Base-by-base conservation (phyloP, 116 monocot genomes). In the Posidonia oceanica region DNA sequence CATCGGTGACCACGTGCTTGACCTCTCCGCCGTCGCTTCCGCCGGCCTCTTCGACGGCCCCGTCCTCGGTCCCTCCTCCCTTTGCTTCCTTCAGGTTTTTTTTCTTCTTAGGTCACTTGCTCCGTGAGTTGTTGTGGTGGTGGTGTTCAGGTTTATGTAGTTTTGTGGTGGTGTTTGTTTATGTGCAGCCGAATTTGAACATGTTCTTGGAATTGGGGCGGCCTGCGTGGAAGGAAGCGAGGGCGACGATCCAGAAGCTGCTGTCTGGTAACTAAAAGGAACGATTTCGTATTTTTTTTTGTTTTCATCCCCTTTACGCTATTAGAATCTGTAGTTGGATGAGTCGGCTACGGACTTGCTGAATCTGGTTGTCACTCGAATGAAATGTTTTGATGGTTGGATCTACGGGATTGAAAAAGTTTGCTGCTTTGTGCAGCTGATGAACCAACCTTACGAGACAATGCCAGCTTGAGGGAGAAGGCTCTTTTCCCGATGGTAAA, bases 201-300 rank as follows among this genome's bases (percentile, higher is more conserved):
- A 76, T 74, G 79, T 89, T 96, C 72, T 70, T 96, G 58, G 89
- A 59, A 75, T 71, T 96, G 96, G 91, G 96, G 20, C 77, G 89
- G 14, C 85, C 91, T 54, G 91, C 96, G 20, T 96, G 96, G 91
- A 89, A 81, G 79, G 91, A 61, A 12, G 96, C 96, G 14, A 82
- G 96, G 23, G 61, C 80, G 56, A 91, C 89, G 52, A 77, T 96
- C 7, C 96, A 91, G 70, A 89, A 78, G 58, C 83, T 96, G 68
- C 76, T 96, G 48, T 96, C 96, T 42, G 91, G 96, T 96, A 81
- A 39, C 41, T 18, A 7, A 2, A n/a, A 64, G 3, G 36, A 20
- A 39, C 14, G 16, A 40, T 14, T 40, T 11, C 29, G 17, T 62
- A 7, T 11, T 22, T 62, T 62, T 29, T 10, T 40, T 14, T 14